Evolutionary conservation across 257 asterid species (phyloP), one percentile per base, ranked within the genome.

Genomic region (Orobanche coerulescens): DNA sequence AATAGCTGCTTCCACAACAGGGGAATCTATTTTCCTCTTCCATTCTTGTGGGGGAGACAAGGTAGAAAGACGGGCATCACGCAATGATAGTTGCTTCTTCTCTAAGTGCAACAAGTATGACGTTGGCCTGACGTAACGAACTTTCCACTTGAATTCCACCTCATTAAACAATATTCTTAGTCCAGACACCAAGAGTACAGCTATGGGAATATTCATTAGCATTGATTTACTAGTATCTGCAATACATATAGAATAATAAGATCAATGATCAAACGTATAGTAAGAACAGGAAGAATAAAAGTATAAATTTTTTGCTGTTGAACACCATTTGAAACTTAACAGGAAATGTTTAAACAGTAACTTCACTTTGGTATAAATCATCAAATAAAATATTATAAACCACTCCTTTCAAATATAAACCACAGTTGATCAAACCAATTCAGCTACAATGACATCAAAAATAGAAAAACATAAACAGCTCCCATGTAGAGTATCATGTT

Each of bases 211-310:
- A 73, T 90, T 90, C 94, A 84, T 79, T 77, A 93, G 75, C 93
- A 90, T 87, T 18, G 90, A 84, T 77, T 87, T 90, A 76, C 97
- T 87, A 30, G 95, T 84, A 61, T 87, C 95, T 90, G 90, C 75
- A 75, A 67, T 9, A 46, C 40, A 73, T 48, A 30, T 48, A n/a
- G n/a, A 47, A 47, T n/a, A 67, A 54, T 63, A 18, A 51, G 42
- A 65, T 30, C 19, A 39, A 39, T 15, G 34, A 62, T 31, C 16
- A 31, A 19, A 28, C 42, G 48, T 26, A 23, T 8, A 25, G 23
- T 20, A 42, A 47, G 31, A 30, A 14, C 25, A 72, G 18, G 60
- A 43, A n/a, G 12, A 54, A 61, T n/a, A 26, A 39, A 11, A 46
- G 62, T 40, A 53, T 31, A 36, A 26, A n/a, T n/a, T n/a, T n/a